Base-by-base conservation (phyloP, 1,284 basidiomycete species). In the Phlebopus sp. region DNA sequence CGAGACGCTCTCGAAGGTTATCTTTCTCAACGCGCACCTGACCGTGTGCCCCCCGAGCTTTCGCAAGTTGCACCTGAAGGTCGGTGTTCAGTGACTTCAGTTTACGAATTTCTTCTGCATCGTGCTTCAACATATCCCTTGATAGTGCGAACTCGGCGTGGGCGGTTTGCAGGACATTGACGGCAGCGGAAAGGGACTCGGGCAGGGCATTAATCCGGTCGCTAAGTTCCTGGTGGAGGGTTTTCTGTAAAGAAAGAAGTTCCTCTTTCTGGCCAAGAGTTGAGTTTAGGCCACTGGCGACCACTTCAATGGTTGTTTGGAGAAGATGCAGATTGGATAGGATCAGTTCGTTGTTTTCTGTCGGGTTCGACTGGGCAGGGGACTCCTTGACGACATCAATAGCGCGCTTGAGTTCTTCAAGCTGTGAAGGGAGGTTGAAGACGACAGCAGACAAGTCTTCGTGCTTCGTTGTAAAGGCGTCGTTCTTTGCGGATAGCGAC, bases 21-120 rank as follows among this genome's bases (percentile, higher is more conserved):
- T 90, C 88, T 68, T 90, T 90, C 71, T 91, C 88, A 17, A 86
- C 86, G n/a, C 85, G 81, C 9, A 85, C 76, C 60, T 86, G 83
- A 4, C 86, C 86, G 58, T 89, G 84, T 14, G 80, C 79, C 15
- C 79, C 79, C 41, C 87, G 82, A 37, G 87, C 85, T 66, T 86
- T 89, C 4, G 78, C 77, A 8, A 90, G 59, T 56, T 89, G 82
- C 19, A 82, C 70, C 58, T 89, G 85, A 41, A 81, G 70, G 7
- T 90, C 86, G 5, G 77, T 68, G 58, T 86, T 89, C 10, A 72
- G 55, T 21, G 57, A 46, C 50, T 68, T 68, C 29, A 79, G 56
- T 36, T 77, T 79, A 34, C 82, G 79, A 47, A 88, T 71, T 44
- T 90, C 87, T 14, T 89, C 84, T 31, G 81, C 64, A 57, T 87